Conservation (phyloP, 2,329 filamentous ascomycete species). For the Akanthomyces muscarius region DNA sequence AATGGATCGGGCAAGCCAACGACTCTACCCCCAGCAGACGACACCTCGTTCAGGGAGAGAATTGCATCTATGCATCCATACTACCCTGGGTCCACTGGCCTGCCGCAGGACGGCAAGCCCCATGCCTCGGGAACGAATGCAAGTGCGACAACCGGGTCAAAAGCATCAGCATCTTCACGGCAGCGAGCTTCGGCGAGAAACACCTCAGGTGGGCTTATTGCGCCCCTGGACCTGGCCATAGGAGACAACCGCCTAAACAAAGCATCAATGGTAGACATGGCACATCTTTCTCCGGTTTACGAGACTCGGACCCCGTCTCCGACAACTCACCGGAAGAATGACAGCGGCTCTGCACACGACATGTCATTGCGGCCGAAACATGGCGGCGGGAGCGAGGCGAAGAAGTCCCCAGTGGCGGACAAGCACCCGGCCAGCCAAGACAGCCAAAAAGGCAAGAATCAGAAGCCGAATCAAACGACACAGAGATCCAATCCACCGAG, state of each 20-base stretch:
- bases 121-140: constrained; percentile 19
- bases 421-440: constrained; percentile 23
- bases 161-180: constrained; percentile 28
- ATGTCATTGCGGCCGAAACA: constrained; percentile 7
- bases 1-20: constrained; percentile 31
- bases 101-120: constrained; percentile 28
- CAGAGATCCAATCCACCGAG: constrained; percentile 25
- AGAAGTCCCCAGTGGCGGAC: constrained; percentile 20
- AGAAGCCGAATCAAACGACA: constrained; percentile 34
- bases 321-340: constrained; percentile 52
- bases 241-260: constrained; percentile 39
- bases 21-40: constrained; percentile 27
- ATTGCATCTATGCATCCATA: constrained; percentile 38
- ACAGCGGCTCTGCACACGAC: constrained; percentile 25
- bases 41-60: constrained; percentile 39
- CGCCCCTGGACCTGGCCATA: constrained; percentile 53
- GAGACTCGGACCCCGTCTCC: constrained; percentile 71
- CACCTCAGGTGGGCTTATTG: constrained; percentile 47
- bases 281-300: constrained; percentile 67
- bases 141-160: constrained; percentile 25
- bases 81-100: constrained; percentile 26
- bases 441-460: constrained; percentile 22
- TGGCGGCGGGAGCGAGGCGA: constrained; percentile 20
- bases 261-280: constrained; percentile 36
- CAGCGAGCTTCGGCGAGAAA: constrained; percentile 39